Evolutionary conservation across 345 rosid genomes (phyloP).

Genomic region (Erysimum cheiranthoides): DNA sequence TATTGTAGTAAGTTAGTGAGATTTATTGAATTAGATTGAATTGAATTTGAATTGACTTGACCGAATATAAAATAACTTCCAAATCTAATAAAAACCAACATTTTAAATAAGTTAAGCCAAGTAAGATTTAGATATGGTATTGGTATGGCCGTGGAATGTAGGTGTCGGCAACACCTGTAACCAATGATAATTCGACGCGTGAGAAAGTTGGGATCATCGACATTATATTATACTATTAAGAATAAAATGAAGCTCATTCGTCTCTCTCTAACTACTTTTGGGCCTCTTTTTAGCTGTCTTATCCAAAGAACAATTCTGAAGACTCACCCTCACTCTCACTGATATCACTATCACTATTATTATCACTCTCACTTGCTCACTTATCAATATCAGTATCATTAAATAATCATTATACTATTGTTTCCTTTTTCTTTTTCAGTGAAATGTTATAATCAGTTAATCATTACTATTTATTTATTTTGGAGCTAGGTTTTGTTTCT

Average conservation of each 20-base stretch:
- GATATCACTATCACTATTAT: background rate
- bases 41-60: slow-evolving; percentile 43
- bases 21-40: slow-evolving; percentile 10
- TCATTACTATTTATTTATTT: slow-evolving; percentile 10
- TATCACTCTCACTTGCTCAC: slow-evolving; percentile 5
- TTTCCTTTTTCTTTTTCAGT: background rate
- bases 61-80: background rate
- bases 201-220: slow-evolving; percentile 15
- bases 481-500: slow-evolving; percentile 35
- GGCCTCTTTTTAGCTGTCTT: slow-evolving; percentile 31
- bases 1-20: background rate
- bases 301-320: background rate
- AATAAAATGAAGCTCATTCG: slow-evolving; percentile 10
- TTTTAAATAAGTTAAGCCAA: background rate
- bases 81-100: slow-evolving; percentile 24
- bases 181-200: background rate
- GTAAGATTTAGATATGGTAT: background rate
- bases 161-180: slow-evolving; percentile 31
- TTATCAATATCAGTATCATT: slow-evolving; percentile 19
- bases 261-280: slow-evolving; percentile 22
- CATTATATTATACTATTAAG: slow-evolving; percentile 31
- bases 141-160: background rate
- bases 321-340: slow-evolving; percentile 4
- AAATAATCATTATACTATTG: slow-evolving; percentile 34
- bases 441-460: slow-evolving; percentile 20